Percentiles rank a stretch among this genome's conserved stretches.
Evolutionary conservation across 2,329 filamentous ascomycete genomes (phyloP).

Genomic region (Epichloe uncinata): DNA sequence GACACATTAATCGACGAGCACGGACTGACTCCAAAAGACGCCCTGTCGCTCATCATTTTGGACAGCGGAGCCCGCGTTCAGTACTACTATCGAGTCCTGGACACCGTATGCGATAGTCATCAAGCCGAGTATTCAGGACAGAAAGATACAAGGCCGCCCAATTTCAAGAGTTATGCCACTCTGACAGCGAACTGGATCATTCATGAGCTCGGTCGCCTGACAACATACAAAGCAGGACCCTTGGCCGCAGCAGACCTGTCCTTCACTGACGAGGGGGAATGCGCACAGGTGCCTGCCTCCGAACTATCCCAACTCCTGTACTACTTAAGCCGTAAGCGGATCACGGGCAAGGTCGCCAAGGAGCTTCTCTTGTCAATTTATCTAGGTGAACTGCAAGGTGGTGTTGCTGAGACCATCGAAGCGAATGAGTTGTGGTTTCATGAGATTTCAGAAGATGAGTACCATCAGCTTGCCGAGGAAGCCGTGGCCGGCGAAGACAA

Average conservation of each 20-base stretch:
- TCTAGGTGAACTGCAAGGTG: constrained; percentile 29
- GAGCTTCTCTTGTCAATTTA: constrained; percentile 42
- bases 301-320: constrained; percentile 38
- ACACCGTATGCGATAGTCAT: constrained; percentile 25
- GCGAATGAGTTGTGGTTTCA: constrained; percentile 39
- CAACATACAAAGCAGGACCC: constrained; percentile 32
- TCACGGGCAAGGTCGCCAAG: constrained; percentile 44
- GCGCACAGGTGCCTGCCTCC: constrained; percentile 29
- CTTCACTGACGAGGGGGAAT: constrained; percentile 34
- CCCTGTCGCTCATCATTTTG: constrained; percentile 61
- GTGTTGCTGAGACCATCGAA: constrained; percentile 32
- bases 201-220: constrained; percentile 60
- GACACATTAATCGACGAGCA: constrained; percentile 48
- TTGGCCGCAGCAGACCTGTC: constrained; percentile 17
- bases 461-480: constrained; percentile 30
- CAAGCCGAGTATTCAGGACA: constrained; percentile 8
- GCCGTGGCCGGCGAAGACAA: constrained; percentile 33
- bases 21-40: constrained; percentile 67
- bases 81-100: constrained; percentile 62
- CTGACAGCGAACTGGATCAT: constrained; percentile 55
- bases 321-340: constrained; percentile 32
- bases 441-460: constrained; percentile 35
- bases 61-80: constrained; percentile 70
- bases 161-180: constrained; percentile 26
- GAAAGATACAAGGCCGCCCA: constrained; percentile 8